Evolutionary conservation across 2,329 filamentous ascomycete species (phyloP), one percentile per base, ranked within the genome.

Genomic region (Colletotrichum nymphaeae): DNA sequence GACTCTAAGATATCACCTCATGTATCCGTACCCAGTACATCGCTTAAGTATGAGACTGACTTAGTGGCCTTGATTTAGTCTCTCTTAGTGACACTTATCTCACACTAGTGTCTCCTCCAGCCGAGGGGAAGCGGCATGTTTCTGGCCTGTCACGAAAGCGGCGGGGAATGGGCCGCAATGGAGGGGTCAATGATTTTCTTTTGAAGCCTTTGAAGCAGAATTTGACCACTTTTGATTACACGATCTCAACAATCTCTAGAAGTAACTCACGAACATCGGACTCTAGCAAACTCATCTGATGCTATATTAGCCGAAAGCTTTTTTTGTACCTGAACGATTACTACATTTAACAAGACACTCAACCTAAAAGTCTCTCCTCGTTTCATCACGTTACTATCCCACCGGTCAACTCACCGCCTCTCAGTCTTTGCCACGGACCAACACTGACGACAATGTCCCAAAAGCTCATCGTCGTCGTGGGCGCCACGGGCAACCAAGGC

Each of bases 401-500:
- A 14, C 63, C 16, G 9, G 32, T 35, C 28, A n/a, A 63, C 49
- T 57, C 46, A 63, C 60, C 42, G 26, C n/a, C 19, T 63, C 28
- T 35, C 14, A 14, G 22, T 57, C 22, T 28, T 16, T 52, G 4
- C 26, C 35, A 26, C 49, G n/a, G 14, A 30, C 14, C 11, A 24
- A 3, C 30, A 24, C n/a, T 12, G 16, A 49, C 49, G 26, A 42
- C 12, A 4, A 76, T 74, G 75, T 19, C 67, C 26, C 62, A 86
- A 69, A 76, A 66, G 46, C 32, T 87, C 63, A 77, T 87, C 53
- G 83, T 83, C 26, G 83, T 88, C 5, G 80, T 88, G 60, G 86
- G 86, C 16, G 86, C 84, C 28, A 88, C 86, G 9, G 87, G 85
- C 52, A 85, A 84, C 70, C 87, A 89, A 73, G 88, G 87, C 70